Conservation (phyloP, 2,329 filamentous ascomycete species). For the Leptographium flavum region DNA sequence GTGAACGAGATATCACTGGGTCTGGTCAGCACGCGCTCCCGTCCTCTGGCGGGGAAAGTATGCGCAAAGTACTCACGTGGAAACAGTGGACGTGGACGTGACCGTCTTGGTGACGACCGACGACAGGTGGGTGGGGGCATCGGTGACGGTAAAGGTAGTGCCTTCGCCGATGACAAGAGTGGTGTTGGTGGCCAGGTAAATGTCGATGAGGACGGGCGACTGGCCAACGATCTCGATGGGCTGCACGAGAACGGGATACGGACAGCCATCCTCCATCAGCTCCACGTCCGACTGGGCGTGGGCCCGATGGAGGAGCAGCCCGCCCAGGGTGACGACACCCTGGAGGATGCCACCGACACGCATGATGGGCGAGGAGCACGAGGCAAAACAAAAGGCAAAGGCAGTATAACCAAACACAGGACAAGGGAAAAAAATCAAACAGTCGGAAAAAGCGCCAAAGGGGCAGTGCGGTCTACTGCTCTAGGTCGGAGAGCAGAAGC, state of each 20-base stretch:
- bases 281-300: neutral
- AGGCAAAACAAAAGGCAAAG: neutral
- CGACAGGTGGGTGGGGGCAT: constrained; percentile 8
- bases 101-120: constrained; percentile 6
- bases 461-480: neutral
- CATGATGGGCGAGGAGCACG: neutral
- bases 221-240: constrained; percentile 8
- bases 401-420: neutral
- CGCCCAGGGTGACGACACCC: constrained; percentile 1
- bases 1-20: neutral
- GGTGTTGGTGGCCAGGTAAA: constrained; percentile 7
- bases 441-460: neutral
- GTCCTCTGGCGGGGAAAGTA: neutral
- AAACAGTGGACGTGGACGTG: constrained; percentile 6
- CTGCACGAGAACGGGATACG: constrained; percentile 7
- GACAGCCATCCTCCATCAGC: constrained; percentile 5
- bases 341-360: neutral
- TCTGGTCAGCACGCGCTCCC: no score
- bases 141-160: constrained; percentile 6
- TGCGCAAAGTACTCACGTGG: constrained; percentile 2
- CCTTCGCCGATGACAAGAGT: constrained; percentile 5
- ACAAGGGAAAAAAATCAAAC: neutral
- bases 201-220: constrained; percentile 5
- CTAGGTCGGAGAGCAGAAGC: neutral
- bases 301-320: constrained; percentile 3